Conservation (phyloP, 306 rosid species). For the Carpinus fangiana region DNA sequence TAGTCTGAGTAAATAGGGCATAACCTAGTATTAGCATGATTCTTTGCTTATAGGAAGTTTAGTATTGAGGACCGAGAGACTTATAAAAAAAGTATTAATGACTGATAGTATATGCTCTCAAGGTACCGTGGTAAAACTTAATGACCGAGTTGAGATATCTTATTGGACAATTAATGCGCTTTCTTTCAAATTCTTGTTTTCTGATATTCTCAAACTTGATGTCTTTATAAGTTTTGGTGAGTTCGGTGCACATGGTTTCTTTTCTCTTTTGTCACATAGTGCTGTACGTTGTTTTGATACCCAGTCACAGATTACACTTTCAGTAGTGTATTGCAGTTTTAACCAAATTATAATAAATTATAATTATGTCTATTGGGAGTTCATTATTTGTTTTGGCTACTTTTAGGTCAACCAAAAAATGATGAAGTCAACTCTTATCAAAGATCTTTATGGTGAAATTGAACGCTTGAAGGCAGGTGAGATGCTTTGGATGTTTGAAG, state of each 20-base stretch:
- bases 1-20: background rate
- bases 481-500: conserved; percentile 24
- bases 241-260: background rate
- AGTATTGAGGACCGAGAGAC: background rate
- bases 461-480: conserved; percentile 89
- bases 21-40: background rate
- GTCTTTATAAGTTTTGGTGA: background rate
- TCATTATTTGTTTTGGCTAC: background rate
- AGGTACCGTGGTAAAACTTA: background rate
- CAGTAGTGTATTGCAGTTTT: background rate
- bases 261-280: background rate
- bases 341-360: background rate
- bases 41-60: background rate
- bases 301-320: background rate
- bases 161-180: background rate
- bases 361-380: background rate
- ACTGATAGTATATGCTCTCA: background rate
- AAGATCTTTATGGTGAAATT: conserved; percentile 97
- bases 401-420: conserved; percentile 88
- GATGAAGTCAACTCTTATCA: conserved; percentile 97
- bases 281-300: background rate
- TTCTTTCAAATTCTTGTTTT: background rate
- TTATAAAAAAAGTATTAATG: background rate
- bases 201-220: background rate
- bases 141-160: background rate